A percentile compares a stretch with the other conserved stretches of the same genome.
Conservation (phyloP, 2,329 filamentous ascomycete species). For the Phialemoniopsis sp. region DNA sequence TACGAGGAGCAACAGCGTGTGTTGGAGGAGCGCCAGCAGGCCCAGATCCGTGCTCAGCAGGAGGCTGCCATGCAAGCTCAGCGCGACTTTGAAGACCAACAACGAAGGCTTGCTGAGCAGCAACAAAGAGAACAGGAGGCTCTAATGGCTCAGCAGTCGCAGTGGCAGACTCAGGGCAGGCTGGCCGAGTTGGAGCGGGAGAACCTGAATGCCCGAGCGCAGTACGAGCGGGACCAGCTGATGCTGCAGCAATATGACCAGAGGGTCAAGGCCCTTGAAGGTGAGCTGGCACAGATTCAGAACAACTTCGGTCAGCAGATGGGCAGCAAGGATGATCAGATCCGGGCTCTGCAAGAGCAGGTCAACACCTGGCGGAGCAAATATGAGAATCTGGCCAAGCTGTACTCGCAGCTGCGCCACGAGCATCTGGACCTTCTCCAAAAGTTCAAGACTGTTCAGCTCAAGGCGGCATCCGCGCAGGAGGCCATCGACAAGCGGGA, state of each 20-base stretch:
- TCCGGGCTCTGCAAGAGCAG: conserved; percentile 88
- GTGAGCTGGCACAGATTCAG: conserved; percentile 78
- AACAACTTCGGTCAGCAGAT: conserved; percentile 82
- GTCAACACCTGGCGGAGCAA: conserved; percentile 97
- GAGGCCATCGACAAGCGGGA: conserved; percentile 94
- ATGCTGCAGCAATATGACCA: conserved; percentile 97
- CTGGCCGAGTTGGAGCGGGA: conserved; percentile 92
- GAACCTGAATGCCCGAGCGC: conserved; percentile 87
- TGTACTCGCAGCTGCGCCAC: conserved; percentile 92
- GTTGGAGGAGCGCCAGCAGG: conserved; percentile 80
- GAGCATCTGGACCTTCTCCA: conserved; percentile 93
- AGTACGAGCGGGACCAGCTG: conserved; percentile 95
- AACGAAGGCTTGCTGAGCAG: conserved; percentile 81
- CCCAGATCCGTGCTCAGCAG: conserved; percentile 76
- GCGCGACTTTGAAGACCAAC: conserved; percentile 94
- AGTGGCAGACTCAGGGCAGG: conserved; percentile 93
- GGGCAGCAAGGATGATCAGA: conserved; percentile 89
- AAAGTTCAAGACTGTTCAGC: conserved; percentile 92
- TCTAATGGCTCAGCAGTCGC: conserved; percentile 79
- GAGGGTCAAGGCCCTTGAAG: conserved; percentile 87
- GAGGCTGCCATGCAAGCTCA: conserved; percentile 81
- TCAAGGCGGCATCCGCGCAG: conserved; percentile 94
- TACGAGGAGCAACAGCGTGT: conserved; percentile 93
- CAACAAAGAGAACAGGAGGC: conserved; percentile 89
- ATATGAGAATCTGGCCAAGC: conserved; percentile 92